These are phyloP conservation scores for Metschnikowia borealis DNA, from an alignment of 805 yeast species.

Conservation along the genomic window DNA sequence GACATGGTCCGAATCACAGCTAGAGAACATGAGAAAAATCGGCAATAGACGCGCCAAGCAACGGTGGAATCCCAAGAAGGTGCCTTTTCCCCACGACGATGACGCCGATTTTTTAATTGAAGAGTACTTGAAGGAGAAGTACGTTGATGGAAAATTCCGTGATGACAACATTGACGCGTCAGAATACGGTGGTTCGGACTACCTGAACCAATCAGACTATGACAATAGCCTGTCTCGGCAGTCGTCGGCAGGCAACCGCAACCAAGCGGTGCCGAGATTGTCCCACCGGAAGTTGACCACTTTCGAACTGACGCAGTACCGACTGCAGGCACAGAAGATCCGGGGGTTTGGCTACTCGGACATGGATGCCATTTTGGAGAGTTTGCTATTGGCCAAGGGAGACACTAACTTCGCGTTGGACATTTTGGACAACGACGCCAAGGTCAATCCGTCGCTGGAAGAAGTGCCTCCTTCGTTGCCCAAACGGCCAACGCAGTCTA, in stretches of 20 bases:
- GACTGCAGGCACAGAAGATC: slow-evolving; percentile 41
- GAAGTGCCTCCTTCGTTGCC: slow-evolving; percentile 50
- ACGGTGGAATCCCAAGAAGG: slow-evolving; percentile 65
- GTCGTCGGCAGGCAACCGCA: slow-evolving; percentile 7
- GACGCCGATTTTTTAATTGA: slow-evolving; percentile 55
- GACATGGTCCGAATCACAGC: slow-evolving; percentile 57
- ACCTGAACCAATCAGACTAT: slow-evolving; percentile 3
- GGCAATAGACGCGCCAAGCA: slow-evolving; percentile 63
- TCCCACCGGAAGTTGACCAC: slow-evolving; percentile 51
- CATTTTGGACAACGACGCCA: slow-evolving; percentile 44
- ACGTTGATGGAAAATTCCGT: slow-evolving; percentile 58
- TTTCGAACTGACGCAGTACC: slow-evolving; percentile 50
- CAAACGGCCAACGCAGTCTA: slow-evolving; percentile 26
- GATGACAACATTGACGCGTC: slow-evolving; percentile 31
- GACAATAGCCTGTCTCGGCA: slow-evolving; percentile 15
- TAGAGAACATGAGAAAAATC: slow-evolving; percentile 39
- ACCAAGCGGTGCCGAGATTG: slow-evolving; percentile 34
- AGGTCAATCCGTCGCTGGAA: slow-evolving; percentile 31
- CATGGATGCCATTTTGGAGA: slow-evolving; percentile 58
- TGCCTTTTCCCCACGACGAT: slow-evolving; percentile 73
- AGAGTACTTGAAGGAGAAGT: slow-evolving; percentile 62
- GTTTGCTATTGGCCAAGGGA: slow-evolving; percentile 57
- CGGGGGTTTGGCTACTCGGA: slow-evolving; percentile 53
- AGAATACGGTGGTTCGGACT: slow-evolving; percentile 31
- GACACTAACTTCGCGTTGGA: slow-evolving; percentile 56